Conservation (phyloP, 306 rosid genomes). For the Fagus crenata region DNA sequence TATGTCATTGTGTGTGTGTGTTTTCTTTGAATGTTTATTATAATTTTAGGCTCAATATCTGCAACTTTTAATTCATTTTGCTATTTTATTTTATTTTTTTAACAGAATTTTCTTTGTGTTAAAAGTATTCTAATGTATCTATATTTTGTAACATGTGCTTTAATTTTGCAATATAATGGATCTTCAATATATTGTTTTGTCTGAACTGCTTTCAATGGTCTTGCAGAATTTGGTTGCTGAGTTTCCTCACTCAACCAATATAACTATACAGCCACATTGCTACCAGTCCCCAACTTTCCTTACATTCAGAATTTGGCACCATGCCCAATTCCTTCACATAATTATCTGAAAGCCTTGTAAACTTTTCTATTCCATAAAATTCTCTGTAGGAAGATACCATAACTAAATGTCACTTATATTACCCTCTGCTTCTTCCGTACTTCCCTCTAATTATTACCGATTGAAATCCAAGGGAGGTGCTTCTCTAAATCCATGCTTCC, state of each 20-base stretch:
- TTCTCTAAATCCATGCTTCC: conserved; percentile 28
- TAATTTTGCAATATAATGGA: neutral
- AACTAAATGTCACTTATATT: conserved; percentile 54
- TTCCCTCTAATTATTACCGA: conserved; percentile 39
- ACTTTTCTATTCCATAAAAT: neutral
- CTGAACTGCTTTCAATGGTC: neutral
- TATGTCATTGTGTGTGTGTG: neutral
- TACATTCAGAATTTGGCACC: neutral
- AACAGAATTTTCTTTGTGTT: too few species aligned
- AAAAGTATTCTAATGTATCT: neutral
- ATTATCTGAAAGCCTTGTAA: conserved; percentile 2
- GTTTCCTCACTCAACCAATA: neutral
- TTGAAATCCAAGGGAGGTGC: conserved; percentile 30
- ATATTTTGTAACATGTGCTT: neutral
- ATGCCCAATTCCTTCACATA: too few species aligned
- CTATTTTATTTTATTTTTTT: too few species aligned
- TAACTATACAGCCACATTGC: neutral
- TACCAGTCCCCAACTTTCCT: neutral
- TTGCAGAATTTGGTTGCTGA: conserved; percentile 28
- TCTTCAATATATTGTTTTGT: neutral
- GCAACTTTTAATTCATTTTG: neutral
- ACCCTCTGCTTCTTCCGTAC: conserved; percentile 41
- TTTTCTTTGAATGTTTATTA: neutral
- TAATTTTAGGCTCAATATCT: neutral
- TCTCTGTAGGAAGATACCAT: neutral